A percentile compares a stretch with the other conserved stretches of the same genome.
phyloP scores from a whole-genome alignment of 176 grass and related monocot species.

The Phyllostachys edulis region DNA sequence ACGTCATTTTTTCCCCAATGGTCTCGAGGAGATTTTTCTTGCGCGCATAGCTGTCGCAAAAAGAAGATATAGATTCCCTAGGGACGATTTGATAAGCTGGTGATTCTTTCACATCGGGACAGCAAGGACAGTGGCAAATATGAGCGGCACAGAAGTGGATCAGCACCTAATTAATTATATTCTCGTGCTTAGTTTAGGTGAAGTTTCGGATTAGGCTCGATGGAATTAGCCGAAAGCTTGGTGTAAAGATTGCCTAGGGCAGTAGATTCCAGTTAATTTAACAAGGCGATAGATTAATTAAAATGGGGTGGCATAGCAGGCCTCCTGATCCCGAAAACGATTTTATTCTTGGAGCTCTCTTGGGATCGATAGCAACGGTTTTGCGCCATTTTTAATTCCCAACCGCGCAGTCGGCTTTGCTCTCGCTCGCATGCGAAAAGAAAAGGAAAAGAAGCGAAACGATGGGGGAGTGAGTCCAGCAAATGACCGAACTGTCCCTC shows the following conservation, averaged over 20 bases:
- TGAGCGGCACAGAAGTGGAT: background rate
- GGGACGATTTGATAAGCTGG: background rate
- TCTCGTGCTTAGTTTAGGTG: background rate
- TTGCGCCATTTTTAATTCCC: background rate
- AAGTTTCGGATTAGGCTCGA: background rate
- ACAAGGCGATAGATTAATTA: background rate
- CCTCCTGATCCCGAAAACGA: conserved; percentile 22
- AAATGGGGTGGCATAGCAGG: background rate
- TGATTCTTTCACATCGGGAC: conserved; percentile 6
- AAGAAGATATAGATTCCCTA: conserved; percentile 17
- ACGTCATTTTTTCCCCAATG: background rate
- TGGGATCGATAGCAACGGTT: background rate
- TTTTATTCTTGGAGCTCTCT: background rate
- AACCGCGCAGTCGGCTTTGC: background rate
- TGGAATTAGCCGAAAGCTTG: background rate
- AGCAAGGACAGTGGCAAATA: background rate
- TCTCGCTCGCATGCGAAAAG: background rate
- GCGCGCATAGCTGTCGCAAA: background rate
- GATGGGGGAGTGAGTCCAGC: background rate
- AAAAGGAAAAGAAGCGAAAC: background rate
- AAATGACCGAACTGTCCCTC: background rate
- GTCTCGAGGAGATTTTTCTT: background rate
- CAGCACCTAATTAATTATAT: background rate
- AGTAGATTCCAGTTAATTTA: background rate
- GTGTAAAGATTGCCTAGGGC: background rate